Evolutionary conservation across 495 filamentous ascomycete species (phyloP).

Genomic region (Tuber microsphaerosporum): DNA sequence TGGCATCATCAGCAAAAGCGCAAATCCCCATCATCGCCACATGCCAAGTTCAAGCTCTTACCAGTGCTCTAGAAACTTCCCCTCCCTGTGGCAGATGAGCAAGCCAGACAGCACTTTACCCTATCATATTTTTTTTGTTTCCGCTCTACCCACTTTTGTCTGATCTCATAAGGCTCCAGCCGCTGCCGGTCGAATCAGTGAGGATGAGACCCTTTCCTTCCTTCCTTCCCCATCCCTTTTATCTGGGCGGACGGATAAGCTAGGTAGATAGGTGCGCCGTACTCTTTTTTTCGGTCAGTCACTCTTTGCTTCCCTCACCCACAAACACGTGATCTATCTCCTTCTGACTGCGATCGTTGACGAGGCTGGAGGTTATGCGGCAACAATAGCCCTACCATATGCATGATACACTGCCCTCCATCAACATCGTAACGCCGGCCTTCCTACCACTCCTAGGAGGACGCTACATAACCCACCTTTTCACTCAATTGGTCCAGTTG

Average conservation of each 20-base stretch:
- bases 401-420: not conserved
- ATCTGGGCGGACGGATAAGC: not conserved
- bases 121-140: not conserved
- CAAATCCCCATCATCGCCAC: not conserved
- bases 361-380: no score
- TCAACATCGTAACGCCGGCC: not conserved
- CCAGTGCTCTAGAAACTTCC: not conserved
- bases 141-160: not conserved
- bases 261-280: not conserved
- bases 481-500: no score
- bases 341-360: not conserved
- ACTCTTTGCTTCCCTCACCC: not conserved
- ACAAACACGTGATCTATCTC: not conserved
- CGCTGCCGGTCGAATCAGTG: not conserved
- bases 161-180: not conserved
- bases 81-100: not conserved
- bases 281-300: not conserved
- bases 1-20: not conserved
- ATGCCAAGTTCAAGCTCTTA: not conserved
- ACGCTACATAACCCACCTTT: no score
- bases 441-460: not conserved
- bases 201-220: not conserved
- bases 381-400: not conserved
- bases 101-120: not conserved
- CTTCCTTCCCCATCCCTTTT: not conserved